These are phyloP conservation scores for Tagetes patula DNA, from an alignment of 129 eudicot genomes.

Conservation along the genomic window DNA sequence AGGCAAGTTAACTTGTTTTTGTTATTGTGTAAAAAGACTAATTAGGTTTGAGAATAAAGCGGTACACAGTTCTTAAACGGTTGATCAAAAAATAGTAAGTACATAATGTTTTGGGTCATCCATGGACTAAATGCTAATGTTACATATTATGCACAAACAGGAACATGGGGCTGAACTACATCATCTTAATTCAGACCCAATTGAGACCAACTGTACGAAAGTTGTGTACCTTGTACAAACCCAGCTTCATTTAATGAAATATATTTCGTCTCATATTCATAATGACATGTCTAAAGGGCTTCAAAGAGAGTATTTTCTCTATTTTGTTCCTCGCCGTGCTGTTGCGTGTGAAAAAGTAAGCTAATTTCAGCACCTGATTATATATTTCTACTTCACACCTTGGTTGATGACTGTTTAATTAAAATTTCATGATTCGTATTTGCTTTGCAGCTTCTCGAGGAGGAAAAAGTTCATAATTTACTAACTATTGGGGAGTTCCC, in stretches of 20 bases:
- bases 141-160: slow-evolving; percentile 46
- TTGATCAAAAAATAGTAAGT: slow-evolving; percentile 9
- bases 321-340: slow-evolving; percentile 95
- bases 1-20: slow-evolving; percentile 41
- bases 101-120: not conserved
- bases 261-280: slow-evolving; percentile 71
- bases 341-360: slow-evolving; percentile 92
- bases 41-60: not conserved
- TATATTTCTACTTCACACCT: not conserved
- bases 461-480: slow-evolving; percentile 80
- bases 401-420: not conserved
- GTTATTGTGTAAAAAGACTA: not conserved
- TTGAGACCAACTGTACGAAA: slow-evolving; percentile 73
- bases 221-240: slow-evolving; percentile 89
- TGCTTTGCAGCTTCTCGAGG: slow-evolving; percentile 72
- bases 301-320: slow-evolving; percentile 82
- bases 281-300: slow-evolving; percentile 80
- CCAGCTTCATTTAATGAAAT: slow-evolving; percentile 76
- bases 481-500: slow-evolving; percentile 95
- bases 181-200: slow-evolving; percentile 72
- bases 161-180: slow-evolving; percentile 95
- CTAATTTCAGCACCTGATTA: slow-evolving; percentile 14
- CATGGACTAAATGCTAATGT: slow-evolving; percentile 18
- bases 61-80: slow-evolving; percentile 10
- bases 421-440: not conserved